Base-by-base conservation (phyloP, 768 basidiomycete genomes). In the Dacryopinax primogenitus region DNA sequence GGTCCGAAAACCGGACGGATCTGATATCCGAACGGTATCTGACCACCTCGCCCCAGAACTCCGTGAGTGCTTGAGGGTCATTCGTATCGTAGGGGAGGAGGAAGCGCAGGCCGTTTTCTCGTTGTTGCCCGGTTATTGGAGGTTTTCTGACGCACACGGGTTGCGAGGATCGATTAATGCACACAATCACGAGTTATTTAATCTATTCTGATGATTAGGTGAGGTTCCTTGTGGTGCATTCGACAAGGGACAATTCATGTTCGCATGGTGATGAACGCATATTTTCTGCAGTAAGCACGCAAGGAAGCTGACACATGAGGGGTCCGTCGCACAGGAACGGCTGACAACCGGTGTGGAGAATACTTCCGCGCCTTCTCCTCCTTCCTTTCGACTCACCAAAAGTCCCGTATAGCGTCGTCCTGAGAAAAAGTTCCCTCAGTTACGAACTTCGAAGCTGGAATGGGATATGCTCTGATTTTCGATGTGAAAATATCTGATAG, bases 61-160 rank as follows among this genome's bases (percentile, higher is more conserved):
- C 51, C 32, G 51, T 3, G 23, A 26, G 7, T 13, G 23, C 15
- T 30, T 7, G 11, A 11, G 4, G 37, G 37, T 11, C 37, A 21
- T 58, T 21, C 32, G 51, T 58, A 58, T 58, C 15, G 51, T 58
- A 26, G 51, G 26, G 51, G 51, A 26, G 23, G 13, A 58, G 26
- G 51, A 58, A 58, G 51, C 51, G 51, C 51, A 21, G 51, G 51
- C 32, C 51, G 51, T 58, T 58, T 44, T 58, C 51, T 58, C 51
- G 51, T 13, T 58, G 51, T 58, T 58, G 51, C 51, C 30, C 51
- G 51, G 51, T 30, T 30, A 58, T 30, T 30, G 51, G 51, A 32
- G 30, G 26, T 30, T 58, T 58, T 28, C 51, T 58, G 23, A 30
- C 51, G 51, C 18, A 58, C 13, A 58, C 51, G 51, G 51, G 51